A percentile compares a stretch with the other conserved stretches of the same genome.
Evolutionary conservation across 78 protist genomes (phyloP).

Genomic region (Corallochytrium limacisporum): DNA sequence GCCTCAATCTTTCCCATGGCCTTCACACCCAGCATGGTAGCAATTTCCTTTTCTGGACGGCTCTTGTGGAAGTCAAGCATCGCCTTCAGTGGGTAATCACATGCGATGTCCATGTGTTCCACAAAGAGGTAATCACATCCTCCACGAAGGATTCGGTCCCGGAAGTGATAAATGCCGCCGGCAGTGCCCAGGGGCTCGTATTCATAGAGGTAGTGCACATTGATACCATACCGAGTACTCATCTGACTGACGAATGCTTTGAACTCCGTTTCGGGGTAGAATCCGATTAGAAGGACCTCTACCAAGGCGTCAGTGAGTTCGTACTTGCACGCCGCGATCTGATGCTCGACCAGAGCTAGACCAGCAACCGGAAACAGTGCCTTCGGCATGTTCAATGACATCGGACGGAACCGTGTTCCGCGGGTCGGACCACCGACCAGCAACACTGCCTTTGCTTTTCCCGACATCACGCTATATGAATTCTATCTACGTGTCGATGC

Average conservation of each 20-base stretch:
- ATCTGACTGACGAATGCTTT: background rate
- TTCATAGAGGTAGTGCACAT: constrained; percentile 20
- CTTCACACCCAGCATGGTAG: background rate
- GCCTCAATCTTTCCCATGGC: background rate
- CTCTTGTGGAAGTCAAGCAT: background rate
- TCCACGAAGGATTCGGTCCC: constrained; percentile 6
- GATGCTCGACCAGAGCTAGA: constrained; percentile 23
- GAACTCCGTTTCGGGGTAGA: background rate
- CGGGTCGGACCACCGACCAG: too few species aligned
- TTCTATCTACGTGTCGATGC: too few species aligned
- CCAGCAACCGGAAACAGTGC: constrained; percentile 36
- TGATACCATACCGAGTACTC: background rate
- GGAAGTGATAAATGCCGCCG: constrained; percentile 23
- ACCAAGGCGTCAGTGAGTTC: background rate
- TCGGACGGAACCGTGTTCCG: constrained; percentile 23
- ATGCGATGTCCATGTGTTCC: background rate
- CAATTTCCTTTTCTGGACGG: background rate
- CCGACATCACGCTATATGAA: too few species aligned
- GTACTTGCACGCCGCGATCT: background rate
- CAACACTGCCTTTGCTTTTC: too few species aligned
- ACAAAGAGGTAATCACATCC: constrained; percentile 7
- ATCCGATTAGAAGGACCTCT: constrained; percentile 20
- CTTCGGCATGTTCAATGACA: constrained; percentile 9
- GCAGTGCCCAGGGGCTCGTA: constrained; percentile 17
- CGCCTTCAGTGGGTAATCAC: background rate